These are phyloP conservation scores for Camellia japonica DNA, from an alignment of 148 eudicot genomes.

Conservation along the genomic window DNA sequence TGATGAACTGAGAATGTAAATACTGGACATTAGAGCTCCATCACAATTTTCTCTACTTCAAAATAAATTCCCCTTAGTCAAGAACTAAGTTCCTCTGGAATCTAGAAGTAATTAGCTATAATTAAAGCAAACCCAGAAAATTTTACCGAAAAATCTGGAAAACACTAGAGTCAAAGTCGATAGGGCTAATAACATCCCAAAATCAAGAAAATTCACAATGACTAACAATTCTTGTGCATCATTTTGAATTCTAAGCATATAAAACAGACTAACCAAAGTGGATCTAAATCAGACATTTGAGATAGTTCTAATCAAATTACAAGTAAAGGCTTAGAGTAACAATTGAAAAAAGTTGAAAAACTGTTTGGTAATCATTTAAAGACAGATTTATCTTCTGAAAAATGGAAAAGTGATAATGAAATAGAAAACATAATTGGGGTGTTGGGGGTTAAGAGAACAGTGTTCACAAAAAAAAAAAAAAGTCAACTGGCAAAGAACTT, in stretches of 20 bases:
- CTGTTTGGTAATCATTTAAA: background rate
- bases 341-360: background rate
- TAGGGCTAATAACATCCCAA: too few relatives aligned
- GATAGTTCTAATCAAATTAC: background rate
- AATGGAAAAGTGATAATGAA: background rate
- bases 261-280: background rate
- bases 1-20: constrained; percentile 4
- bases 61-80: background rate
- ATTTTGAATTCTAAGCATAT: too few relatives aligned
- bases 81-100: background rate
- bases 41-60: background rate
- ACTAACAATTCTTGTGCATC: too few relatives aligned
- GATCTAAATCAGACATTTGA: background rate
- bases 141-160: too few relatives aligned
- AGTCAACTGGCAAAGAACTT: background rate
- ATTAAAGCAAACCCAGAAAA: too few relatives aligned
- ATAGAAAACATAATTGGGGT: background rate
- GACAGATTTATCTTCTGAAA: background rate
- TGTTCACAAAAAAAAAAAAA: background rate
- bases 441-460: too few relatives aligned
- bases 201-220: too few relatives aligned
- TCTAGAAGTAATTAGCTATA: too few relatives aligned
- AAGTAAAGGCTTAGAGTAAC: background rate
- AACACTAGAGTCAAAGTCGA: too few relatives aligned
- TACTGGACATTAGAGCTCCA: background rate